A percentile compares a stretch with the other conserved stretches of the same genome.
phyloP scores from a whole-genome alignment of 2,329 filamentous ascomycete species.

The Curvularia sp. region DNA sequence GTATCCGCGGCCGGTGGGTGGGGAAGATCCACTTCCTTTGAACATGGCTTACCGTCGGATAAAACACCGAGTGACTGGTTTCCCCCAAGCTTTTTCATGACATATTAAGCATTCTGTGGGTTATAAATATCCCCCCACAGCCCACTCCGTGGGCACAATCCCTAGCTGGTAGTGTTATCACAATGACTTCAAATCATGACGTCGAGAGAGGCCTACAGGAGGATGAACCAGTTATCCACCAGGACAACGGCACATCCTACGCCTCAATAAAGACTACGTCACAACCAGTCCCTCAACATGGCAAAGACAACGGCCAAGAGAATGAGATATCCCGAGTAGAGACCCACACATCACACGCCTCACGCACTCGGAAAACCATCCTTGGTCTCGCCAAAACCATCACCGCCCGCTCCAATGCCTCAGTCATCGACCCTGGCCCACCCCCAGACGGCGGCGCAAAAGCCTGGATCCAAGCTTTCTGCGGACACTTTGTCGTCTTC shows the following conservation, averaged over 20 bases:
- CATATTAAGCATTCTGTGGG: conserved; percentile 1
- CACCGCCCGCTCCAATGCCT: conserved; percentile 44
- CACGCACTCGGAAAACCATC: conserved; percentile 19
- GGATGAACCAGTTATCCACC: conserved; percentile 3
- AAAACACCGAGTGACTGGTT: conserved; percentile 10
- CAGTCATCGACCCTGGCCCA: conserved; percentile 45
- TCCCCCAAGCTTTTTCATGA: conserved; percentile 3
- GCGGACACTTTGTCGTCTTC: conserved; percentile 49
- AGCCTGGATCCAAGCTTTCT: conserved; percentile 49
- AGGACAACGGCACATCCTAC: conserved; percentile 10
- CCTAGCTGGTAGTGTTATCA: not conserved
- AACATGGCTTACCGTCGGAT: conserved; percentile 17
- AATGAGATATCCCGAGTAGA: conserved; percentile 15
- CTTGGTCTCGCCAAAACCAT: conserved; percentile 35
- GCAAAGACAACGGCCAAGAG: conserved; percentile 2
- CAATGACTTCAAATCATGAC: conserved; percentile 18
- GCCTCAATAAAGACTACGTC: conserved; percentile 14
- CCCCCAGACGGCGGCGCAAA: conserved; percentile 48
- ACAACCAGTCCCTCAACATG: conserved; percentile 2
- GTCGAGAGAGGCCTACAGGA: conserved; percentile 23
- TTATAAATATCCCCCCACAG: not conserved
- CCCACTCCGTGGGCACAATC: not conserved
- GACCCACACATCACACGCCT: conserved; percentile 15
- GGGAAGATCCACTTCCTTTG: conserved; percentile 5
- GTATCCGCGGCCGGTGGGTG: conserved; percentile 33